Percentiles rank a stretch among this genome's conserved stretches.
Conservation (phyloP, 768 basidiomycete species). For the Trametes cinnabarina region DNA sequence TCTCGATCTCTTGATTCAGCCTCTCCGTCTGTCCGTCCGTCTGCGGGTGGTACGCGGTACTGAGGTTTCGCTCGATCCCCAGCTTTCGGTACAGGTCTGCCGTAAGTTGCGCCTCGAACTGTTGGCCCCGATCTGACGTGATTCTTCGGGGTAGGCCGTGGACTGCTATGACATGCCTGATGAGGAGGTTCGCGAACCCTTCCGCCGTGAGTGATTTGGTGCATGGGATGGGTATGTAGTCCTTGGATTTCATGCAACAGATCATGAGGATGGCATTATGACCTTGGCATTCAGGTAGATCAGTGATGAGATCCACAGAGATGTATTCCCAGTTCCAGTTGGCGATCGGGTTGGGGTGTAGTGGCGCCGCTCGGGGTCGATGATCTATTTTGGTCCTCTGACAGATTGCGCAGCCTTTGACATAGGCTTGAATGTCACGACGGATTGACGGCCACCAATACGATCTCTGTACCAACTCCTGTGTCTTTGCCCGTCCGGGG, state of each 20-base stretch:
- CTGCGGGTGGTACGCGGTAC: slow-evolving; percentile 46
- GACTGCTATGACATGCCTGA: slow-evolving; percentile 13
- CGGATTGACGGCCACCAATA: slow-evolving; percentile 34
- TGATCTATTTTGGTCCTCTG: slow-evolving; percentile 26
- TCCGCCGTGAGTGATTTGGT: slow-evolving; percentile 19
- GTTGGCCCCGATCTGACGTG: slow-evolving; percentile 13
- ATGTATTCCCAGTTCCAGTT: slow-evolving; percentile 8
- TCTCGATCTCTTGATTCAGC: slow-evolving; percentile 40
- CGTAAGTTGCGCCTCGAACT: slow-evolving; percentile 35
- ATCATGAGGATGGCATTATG: slow-evolving; percentile 21
- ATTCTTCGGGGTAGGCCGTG: slow-evolving; percentile 14
- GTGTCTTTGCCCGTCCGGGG: slow-evolving; percentile 27
- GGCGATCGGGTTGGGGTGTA: slow-evolving; percentile 20
- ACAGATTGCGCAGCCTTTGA: slow-evolving; percentile 28
- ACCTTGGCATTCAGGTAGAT: slow-evolving; percentile 21
- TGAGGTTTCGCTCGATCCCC: slow-evolving; percentile 33
- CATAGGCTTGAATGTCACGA: slow-evolving; percentile 21
- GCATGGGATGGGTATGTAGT: slow-evolving; percentile 29
- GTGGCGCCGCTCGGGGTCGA: background rate
- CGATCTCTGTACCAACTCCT: slow-evolving; percentile 20
- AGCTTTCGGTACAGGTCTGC: slow-evolving; percentile 30
- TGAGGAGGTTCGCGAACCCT: slow-evolving; percentile 21
- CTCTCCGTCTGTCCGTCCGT: slow-evolving; percentile 42
- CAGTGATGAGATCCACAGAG: background rate
- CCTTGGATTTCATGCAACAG: slow-evolving; percentile 23